Evolutionary conservation across 1,139 yeast genomes (phyloP).

Genomic region (Barnettozyma hawaiiensis): DNA sequence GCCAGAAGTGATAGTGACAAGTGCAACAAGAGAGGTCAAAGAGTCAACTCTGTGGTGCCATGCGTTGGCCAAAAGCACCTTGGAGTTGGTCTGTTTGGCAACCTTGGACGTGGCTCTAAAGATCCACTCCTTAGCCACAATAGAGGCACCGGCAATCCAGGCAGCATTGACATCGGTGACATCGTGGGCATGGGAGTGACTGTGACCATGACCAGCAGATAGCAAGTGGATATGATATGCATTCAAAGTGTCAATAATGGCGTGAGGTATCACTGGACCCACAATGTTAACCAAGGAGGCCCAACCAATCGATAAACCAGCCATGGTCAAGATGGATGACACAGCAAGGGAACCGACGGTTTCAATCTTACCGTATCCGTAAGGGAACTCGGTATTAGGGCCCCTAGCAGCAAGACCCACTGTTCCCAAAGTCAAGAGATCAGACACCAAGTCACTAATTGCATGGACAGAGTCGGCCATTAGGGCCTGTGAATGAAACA

Average conservation of each 20-base stretch:
- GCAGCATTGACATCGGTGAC: constrained; percentile 85
- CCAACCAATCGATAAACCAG: constrained; percentile 93
- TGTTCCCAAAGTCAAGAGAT: constrained; percentile 81
- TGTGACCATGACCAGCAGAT: constrained; percentile 35
- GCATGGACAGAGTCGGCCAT: constrained; percentile 95
- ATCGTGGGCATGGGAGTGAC: constrained; percentile 38
- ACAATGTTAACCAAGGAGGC: constrained; percentile 65
- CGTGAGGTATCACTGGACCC: constrained; percentile 60
- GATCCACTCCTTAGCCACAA: constrained; percentile 79
- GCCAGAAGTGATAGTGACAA: constrained; percentile 82
- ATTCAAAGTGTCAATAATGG: constrained; percentile 41
- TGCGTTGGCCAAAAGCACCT: constrained; percentile 91
- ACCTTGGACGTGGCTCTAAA: constrained; percentile 76
- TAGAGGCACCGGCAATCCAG: constrained; percentile 90
- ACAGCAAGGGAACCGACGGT: constrained; percentile 89
- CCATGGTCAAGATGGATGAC: constrained; percentile 72
- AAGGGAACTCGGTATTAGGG: constrained; percentile 66
- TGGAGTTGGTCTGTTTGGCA: constrained; percentile 72
- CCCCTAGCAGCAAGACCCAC: constrained; percentile 68
- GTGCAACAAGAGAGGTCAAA: constrained; percentile 84
- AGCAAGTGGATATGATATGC: constrained; percentile 32
- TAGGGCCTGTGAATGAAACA: constrained; percentile 90
- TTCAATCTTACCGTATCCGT: constrained; percentile 91
- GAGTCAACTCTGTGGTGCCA: constrained; percentile 99
- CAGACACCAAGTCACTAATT: constrained; percentile 82